Evolutionary conservation across 208 protist genomes (phyloP).

Genomic region (Crithidia bombi): DNA sequence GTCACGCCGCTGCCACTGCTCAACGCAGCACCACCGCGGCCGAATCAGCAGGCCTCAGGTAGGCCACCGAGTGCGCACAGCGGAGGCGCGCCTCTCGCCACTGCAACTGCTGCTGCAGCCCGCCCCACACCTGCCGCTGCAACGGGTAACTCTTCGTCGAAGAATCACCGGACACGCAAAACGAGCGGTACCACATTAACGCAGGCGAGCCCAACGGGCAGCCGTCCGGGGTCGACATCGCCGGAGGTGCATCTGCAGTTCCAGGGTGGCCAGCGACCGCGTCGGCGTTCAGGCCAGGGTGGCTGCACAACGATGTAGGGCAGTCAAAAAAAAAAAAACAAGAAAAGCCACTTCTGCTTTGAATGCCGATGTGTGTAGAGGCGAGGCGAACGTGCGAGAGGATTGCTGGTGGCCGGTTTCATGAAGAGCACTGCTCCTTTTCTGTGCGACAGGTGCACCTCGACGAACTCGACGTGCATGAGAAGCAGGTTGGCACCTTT

Average conservation of each 20-base stretch:
- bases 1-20: slow-evolving; percentile 10
- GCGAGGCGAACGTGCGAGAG: too few species aligned
- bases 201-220: not conserved
- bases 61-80: not conserved
- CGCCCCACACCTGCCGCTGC: not conserved
- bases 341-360: not conserved
- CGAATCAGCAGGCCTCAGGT: not conserved
- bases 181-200: not conserved
- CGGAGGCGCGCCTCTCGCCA: not conserved
- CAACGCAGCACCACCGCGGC: not conserved
- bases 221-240: slow-evolving; percentile 4
- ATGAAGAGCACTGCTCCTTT: too few species aligned
- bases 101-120: not conserved
- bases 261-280: slow-evolving; percentile 2
- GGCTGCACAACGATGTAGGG: slow-evolving; percentile 14
- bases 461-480: too few species aligned
- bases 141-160: not conserved
- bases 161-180: slow-evolving; percentile 8
- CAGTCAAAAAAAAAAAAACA: not conserved
- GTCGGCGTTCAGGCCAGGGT: slow-evolving; percentile 1
- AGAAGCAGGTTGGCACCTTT: too few species aligned
- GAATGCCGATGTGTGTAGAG: not conserved
- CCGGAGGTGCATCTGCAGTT: slow-evolving; percentile 14
- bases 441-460: too few species aligned
- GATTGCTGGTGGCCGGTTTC: too few species aligned